phyloP scores from a whole-genome alignment of 495 filamentous ascomycete species.

The Penicillium pulvis region DNA sequence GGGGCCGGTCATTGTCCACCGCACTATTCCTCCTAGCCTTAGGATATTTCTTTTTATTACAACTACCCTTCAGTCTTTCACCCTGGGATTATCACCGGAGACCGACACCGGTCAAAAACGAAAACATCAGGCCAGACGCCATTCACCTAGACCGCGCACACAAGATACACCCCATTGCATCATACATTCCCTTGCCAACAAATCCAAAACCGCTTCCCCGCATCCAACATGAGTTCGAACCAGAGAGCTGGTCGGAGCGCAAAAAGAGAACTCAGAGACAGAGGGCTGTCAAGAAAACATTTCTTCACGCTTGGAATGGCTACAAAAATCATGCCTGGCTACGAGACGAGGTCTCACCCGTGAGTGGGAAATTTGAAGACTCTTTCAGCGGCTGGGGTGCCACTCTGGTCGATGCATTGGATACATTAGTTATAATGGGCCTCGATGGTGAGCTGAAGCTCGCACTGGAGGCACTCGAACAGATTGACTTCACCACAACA shows the following conservation, averaged over 20 bases:
- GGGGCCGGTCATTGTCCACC: slow-evolving; percentile 24
- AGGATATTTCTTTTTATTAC: slow-evolving; percentile 26
- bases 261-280: slow-evolving; percentile 45
- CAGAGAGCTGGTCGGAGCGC: slow-evolving; percentile 41
- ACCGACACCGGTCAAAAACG: slow-evolving; percentile 16
- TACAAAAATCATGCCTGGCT: slow-evolving; percentile 79
- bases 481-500: slow-evolving; percentile 57
- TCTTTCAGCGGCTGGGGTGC: slow-evolving; percentile 66
- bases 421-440: slow-evolving; percentile 66
- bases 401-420: slow-evolving; percentile 61
- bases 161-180: slow-evolving; percentile 50
- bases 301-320: slow-evolving; percentile 71
- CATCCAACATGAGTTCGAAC: slow-evolving; percentile 55
- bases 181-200: slow-evolving; percentile 52
- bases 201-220: slow-evolving; percentile 46
- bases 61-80: slow-evolving; percentile 30
- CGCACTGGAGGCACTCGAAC: slow-evolving; percentile 53
- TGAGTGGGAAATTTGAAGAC: slow-evolving; percentile 53
- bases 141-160: slow-evolving; percentile 48
- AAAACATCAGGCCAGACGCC: slow-evolving; percentile 13
- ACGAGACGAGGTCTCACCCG: slow-evolving; percentile 74
- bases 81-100: slow-evolving; percentile 12
- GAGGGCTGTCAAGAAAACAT: slow-evolving; percentile 65
- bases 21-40: slow-evolving; percentile 19
- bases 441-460: slow-evolving; percentile 60